Evolutionary conservation across 345 rosid species (phyloP).

Genomic region (Moricandia moricandioides): DNA sequence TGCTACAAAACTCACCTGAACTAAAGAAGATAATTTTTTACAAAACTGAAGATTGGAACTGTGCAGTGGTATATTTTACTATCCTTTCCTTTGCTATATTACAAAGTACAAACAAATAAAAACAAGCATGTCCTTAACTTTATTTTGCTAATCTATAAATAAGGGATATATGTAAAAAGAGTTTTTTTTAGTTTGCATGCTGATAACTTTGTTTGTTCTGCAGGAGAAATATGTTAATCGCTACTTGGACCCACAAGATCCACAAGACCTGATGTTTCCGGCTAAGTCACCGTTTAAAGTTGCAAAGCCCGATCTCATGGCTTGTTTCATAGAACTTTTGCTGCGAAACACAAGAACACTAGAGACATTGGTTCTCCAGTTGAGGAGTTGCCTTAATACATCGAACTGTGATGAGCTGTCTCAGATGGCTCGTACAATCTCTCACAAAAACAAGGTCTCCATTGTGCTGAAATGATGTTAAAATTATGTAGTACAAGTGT

Average conservation of each 20-base stretch:
- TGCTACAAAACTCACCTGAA: constrained; percentile 23
- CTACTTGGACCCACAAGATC: neutral
- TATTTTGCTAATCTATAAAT: neutral
- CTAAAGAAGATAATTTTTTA: constrained; percentile 25
- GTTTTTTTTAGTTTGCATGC: neutral
- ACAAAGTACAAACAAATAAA: neutral
- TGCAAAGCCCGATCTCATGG: neutral
- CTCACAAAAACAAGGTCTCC: neutral
- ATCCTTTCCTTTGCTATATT: neutral
- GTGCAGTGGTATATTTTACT: neutral
- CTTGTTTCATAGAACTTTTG: neutral
- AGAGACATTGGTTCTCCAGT: neutral
- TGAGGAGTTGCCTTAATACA: neutral
- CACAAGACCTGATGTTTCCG: neutral
- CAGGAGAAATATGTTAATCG: neutral
- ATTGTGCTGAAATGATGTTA: neutral
- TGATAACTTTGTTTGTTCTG: neutral
- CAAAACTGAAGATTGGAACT: neutral
- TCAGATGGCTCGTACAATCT: neutral
- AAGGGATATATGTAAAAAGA: neutral
- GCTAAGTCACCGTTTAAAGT: neutral
- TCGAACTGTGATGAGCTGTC: neutral
- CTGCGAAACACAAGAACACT: neutral
- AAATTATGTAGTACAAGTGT: neutral
- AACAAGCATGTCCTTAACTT: neutral